Evolutionary conservation across 202 grass and related monocot genomes (phyloP), one percentile per base, ranked within the genome.

Genomic region (Schoenoplectus triqueter): DNA sequence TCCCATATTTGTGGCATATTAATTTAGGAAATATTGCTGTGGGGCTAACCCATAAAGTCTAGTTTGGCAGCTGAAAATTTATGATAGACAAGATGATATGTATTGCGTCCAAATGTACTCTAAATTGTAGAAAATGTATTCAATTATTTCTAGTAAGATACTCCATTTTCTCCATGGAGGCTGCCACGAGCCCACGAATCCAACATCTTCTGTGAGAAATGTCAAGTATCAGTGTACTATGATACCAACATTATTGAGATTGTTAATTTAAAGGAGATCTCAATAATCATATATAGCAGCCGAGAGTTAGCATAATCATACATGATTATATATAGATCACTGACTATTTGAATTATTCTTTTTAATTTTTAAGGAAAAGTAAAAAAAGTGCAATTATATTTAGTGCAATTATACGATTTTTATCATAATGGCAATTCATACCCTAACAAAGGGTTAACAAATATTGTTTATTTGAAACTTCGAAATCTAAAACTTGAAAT

Each of bases 71-170:
- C 72, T 31, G 17, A 31, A 75, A 60, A 44, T 78, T 44, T 31
- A 31, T 31, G 6, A 61, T 60, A 59, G 51, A 59, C 55, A 60
- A 60, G 39, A 56, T 60, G 52, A 59, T 59, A 59, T 55, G 40
- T 60, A 44, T 44, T 31, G 31, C 31, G 31, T 31, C 31, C 31
- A 31, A 31, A 78, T 76, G 74, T 13, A 10, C 55, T 17, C 1
- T 78, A 17, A 10, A 76, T 75, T 56, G 22, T 18, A 42, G 51
- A 78, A 60, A 13, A 78, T 78, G 1, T 31, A 31, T 78, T 59
- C 52, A 40, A 39, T 78, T 78, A 41, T 6, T 60, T 10, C 54
- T 61, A 60, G 15, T 59, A 31, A 61, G 54, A 61, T 76, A 76
- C 40, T 15, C 50, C 10, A 76, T 76, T 76, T 55, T 39, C 14